Evolutionary conservation across 2,329 filamentous ascomycete genomes (phyloP), one percentile per base, ranked within the genome.

Genomic region (Colletotrichum graminicola): DNA sequence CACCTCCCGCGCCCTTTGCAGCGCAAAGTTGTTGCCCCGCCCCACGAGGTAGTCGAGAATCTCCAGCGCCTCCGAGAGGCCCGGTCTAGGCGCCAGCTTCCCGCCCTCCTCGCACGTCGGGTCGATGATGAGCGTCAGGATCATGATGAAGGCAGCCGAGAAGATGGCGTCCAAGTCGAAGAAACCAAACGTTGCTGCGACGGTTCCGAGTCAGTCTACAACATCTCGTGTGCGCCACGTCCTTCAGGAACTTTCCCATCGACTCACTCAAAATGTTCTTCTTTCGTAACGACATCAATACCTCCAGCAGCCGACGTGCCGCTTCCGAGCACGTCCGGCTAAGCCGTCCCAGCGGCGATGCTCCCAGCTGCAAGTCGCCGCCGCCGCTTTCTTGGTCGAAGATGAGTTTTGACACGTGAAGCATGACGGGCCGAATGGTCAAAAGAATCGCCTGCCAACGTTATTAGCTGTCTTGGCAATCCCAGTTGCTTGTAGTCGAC

Each of bases 31-130:
- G 57, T 78, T 79, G 7, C 77, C 76, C 4, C 75, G 68, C 2
- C 76, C 77, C 12, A 74, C 77, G 0, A 78, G 73, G 26, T 79
- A 75, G 41, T 78, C 77, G n/a, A 78, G 67, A 14, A 77, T 78
- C 29, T 77, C 77, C 41, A 78, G 26, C 0, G 77, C 76, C 2
- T 78, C 76, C 0, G 73, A 66, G 5, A 78, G 55, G 2, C 77
- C 77, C 0, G 77, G 77, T 6, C 73, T 75, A 0, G 77, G 75
- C 2, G 73, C 74, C 23, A 78, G 75, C 6, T 75, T 77, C 16
- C 76, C 67, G 5, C 62, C 57, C 3, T 78, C 76, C 2, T 79
- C 73, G 41, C 76, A 75, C 7, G 73, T 69, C 0, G 77, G 78
- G 49, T 79, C 77, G 52, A 73, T 66, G 47, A 65, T 62, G 23